phyloP scores from a whole-genome alignment of 371 early-diverging fungal species.

The Dichotomocladium elegans region DNA sequence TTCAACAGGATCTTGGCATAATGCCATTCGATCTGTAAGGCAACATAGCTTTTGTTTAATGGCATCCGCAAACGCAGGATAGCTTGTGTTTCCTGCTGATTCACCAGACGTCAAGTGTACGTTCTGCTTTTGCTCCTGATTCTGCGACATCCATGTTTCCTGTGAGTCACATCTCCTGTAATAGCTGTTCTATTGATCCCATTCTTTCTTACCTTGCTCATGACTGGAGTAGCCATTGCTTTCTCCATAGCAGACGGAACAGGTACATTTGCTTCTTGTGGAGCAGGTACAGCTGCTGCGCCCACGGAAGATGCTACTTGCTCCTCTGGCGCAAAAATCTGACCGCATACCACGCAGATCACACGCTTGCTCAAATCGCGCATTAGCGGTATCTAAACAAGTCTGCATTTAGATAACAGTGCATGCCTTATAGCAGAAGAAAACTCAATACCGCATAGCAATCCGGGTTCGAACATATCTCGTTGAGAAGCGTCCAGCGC shows the following conservation, averaged over 20 bases:
- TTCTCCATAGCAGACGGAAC: background rate
- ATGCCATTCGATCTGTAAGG: conserved; percentile 13
- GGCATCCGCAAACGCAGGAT: background rate
- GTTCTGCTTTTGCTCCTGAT: too few species aligned
- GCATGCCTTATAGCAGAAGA: too few species aligned
- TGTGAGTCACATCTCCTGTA: too few species aligned
- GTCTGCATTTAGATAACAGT: background rate
- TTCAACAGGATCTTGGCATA: conserved; percentile 17
- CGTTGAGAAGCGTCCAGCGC: conserved; percentile 71
- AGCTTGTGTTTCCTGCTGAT: too few species aligned
- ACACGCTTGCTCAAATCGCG: conserved; percentile 56
- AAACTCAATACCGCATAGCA: conserved; percentile 59
- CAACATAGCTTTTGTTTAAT: background rate
- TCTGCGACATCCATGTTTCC: too few species aligned
- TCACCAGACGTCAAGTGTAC: too few species aligned
- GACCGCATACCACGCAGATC: conserved; percentile 67
- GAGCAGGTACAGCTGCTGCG: too few species aligned
- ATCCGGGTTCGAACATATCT: conserved; percentile 52
- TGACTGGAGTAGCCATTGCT: background rate
- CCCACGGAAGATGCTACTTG: too few species aligned
- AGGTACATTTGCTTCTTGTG: background rate
- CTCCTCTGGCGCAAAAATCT: conserved; percentile 25
- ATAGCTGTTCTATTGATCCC: background rate
- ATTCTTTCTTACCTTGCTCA: background rate
- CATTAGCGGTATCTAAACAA: conserved; percentile 54